phyloP scores from a whole-genome alignment of 2,329 filamentous ascomycete genomes.

The Pezicula carpinea region DNA sequence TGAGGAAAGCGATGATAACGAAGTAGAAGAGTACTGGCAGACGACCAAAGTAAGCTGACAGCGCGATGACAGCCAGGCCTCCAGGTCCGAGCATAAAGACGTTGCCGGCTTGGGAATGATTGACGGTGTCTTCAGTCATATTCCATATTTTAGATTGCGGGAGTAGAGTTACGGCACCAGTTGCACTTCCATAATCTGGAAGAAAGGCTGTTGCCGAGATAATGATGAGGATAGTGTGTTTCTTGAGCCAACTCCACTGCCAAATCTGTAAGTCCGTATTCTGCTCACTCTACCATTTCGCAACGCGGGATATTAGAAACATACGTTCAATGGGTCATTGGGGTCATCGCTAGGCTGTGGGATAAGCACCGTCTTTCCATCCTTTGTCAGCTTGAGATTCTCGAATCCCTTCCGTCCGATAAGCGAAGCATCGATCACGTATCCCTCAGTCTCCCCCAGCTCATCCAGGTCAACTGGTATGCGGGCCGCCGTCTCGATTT shows the following conservation, averaged over 20 bases:
- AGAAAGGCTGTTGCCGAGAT: slow-evolving; percentile 14
- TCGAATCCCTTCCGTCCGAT: slow-evolving; percentile 1
- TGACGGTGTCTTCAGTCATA: slow-evolving; percentile 32
- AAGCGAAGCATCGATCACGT: not conserved
- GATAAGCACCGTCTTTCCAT: slow-evolving; percentile 3
- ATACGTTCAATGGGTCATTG: slow-evolving; percentile 29
- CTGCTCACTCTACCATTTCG: no score
- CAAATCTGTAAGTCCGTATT: no score
- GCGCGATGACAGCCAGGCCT: slow-evolving; percentile 3
- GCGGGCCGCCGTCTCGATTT: no score
- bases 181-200: slow-evolving; percentile 32
- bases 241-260: slow-evolving; percentile 18
- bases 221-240: slow-evolving; percentile 6
- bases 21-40: slow-evolving; percentile 28
- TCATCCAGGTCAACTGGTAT: no score
- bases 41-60: slow-evolving; percentile 9
- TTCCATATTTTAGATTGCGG: slow-evolving; percentile 31
- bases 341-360: slow-evolving; percentile 37
- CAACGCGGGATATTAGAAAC: no score
- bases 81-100: slow-evolving; percentile 21
- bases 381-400: slow-evolving; percentile 2
- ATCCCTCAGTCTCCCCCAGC: no score
- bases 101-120: slow-evolving; percentile 35
- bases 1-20: slow-evolving; percentile 6
- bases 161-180: slow-evolving; percentile 5